phyloP scores from a whole-genome alignment of 176 grass and related monocot genomes.

The Coix lacrymajobi region DNA sequence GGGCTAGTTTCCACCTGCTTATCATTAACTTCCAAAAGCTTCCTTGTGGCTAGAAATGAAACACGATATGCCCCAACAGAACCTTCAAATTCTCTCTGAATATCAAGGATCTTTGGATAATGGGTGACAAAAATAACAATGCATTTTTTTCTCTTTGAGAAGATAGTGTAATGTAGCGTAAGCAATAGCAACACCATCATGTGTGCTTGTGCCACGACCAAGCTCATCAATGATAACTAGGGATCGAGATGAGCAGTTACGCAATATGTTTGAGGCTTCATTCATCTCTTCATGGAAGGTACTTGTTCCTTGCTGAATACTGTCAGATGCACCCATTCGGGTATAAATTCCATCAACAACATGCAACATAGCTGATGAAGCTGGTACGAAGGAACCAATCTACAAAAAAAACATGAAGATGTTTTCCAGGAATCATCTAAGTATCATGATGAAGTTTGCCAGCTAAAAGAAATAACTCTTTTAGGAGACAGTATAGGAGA shows the following conservation, averaged over 20 bases:
- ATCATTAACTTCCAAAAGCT: conserved; percentile 34
- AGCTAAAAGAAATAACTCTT: not conserved
- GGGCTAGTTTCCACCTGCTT: conserved; percentile 16
- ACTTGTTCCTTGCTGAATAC: conserved; percentile 85
- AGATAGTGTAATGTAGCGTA: conserved; percentile 74
- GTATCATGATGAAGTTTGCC: not conserved
- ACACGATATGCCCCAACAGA: conserved; percentile 77
- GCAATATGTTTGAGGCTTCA: conserved; percentile 76
- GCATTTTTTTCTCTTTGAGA: conserved; percentile 60
- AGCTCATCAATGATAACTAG: conserved; percentile 96
- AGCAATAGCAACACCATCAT: conserved; percentile 87
- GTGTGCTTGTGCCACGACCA: conserved; percentile 87
- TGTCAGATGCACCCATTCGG: conserved; percentile 88
- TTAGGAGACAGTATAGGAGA: not conserved
- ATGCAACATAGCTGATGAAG: conserved; percentile 69
- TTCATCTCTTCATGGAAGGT: conserved; percentile 88
- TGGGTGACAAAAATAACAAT: conserved; percentile 89
- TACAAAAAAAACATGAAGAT: conserved; percentile 33
- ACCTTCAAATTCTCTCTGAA: conserved; percentile 71
- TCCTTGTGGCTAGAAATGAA: conserved; percentile 59
- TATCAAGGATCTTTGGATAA: conserved; percentile 86
- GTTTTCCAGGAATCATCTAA: conserved; percentile 26
- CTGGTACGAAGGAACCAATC: conserved; percentile 89
- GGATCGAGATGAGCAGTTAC: conserved; percentile 64
- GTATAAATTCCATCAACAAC: conserved; percentile 84